Conservation (phyloP, 768 basidiomycete species). For the Lentinus brumalis region DNA sequence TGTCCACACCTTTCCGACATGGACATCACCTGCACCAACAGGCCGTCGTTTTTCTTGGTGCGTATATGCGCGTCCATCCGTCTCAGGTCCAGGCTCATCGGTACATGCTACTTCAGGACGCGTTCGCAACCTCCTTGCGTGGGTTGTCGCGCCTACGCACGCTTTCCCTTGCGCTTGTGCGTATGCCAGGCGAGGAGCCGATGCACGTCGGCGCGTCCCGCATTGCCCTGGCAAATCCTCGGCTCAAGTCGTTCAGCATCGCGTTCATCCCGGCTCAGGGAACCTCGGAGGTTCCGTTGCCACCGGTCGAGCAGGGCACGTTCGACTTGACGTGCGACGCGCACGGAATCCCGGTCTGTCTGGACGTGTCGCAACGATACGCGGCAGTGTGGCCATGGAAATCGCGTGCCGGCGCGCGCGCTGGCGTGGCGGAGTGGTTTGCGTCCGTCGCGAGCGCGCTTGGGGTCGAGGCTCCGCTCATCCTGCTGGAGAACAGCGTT, state of each 20-base stretch:
- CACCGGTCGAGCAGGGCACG: conserved; percentile 46
- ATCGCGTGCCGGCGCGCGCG: not conserved
- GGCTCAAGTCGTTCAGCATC: conserved; percentile 62
- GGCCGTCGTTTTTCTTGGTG: conserved; percentile 75
- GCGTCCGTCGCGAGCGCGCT: conserved; percentile 11
- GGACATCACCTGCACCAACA: conserved; percentile 65
- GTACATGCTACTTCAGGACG: conserved; percentile 42
- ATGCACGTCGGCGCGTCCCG: conserved; percentile 60
- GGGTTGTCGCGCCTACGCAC: conserved; percentile 64
- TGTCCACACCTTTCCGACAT: conserved; percentile 68
- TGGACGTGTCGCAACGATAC: conserved; percentile 53
- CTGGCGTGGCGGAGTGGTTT: conserved; percentile 15
- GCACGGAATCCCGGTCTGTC: conserved; percentile 62
- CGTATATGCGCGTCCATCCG: conserved; percentile 26
- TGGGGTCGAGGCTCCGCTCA: conserved; percentile 7
- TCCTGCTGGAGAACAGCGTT: conserved; percentile 1
- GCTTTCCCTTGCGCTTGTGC: conserved; percentile 65
- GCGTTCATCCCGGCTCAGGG: conserved; percentile 63
- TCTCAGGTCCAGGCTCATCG: not conserved
- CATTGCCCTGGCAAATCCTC: conserved; percentile 67
- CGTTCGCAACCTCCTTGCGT: conserved; percentile 63
- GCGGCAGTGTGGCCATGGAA: conserved; percentile 49
- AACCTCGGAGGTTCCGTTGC: conserved; percentile 38
- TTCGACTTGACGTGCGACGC: conserved; percentile 61
- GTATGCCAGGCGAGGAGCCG: conserved; percentile 63